phyloP scores from a whole-genome alignment of 345 rosid genomes.

The Syzygium grande region DNA sequence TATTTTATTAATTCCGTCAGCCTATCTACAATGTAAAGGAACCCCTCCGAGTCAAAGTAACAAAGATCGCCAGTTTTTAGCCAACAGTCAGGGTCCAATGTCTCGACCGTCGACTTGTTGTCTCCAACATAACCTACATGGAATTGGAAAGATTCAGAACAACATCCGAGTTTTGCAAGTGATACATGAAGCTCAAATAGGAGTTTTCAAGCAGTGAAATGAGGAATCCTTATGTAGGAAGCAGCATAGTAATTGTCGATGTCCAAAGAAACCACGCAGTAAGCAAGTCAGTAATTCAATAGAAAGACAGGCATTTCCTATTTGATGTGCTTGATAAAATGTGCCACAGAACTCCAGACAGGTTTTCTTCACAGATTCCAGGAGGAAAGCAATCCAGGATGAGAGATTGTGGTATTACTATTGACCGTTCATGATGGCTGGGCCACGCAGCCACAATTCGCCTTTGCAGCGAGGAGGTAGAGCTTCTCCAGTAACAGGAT shows the following conservation, averaged over 20 bases:
- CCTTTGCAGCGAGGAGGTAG: slow-evolving; percentile 69
- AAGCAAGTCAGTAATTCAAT: too few relatives aligned
- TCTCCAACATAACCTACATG: slow-evolving; percentile 72
- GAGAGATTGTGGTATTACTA: neutral
- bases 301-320: too few relatives aligned
- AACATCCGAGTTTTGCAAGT: neutral
- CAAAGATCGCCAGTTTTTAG: slow-evolving; percentile 91
- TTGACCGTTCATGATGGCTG: slow-evolving; percentile 72
- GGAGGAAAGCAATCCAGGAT: neutral
- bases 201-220: neutral
- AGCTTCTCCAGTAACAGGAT: slow-evolving; percentile 57
- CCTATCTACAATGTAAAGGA: slow-evolving; percentile 73
- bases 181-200: neutral
- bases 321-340: too few relatives aligned
- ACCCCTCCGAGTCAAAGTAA: slow-evolving; percentile 66
- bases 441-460: slow-evolving; percentile 82
- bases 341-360: too few relatives aligned
- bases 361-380: too few relatives aligned
- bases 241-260: neutral
- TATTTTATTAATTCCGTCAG: slow-evolving; percentile 90
- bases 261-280: neutral
- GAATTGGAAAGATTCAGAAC: neutral
- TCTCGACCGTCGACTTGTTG: slow-evolving; percentile 79
- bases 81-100: slow-evolving; percentile 75
- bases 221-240: neutral